Evolutionary conservation across 2,329 filamentous ascomycete genomes (phyloP).

Genomic region (Diaporthe nobilis): DNA sequence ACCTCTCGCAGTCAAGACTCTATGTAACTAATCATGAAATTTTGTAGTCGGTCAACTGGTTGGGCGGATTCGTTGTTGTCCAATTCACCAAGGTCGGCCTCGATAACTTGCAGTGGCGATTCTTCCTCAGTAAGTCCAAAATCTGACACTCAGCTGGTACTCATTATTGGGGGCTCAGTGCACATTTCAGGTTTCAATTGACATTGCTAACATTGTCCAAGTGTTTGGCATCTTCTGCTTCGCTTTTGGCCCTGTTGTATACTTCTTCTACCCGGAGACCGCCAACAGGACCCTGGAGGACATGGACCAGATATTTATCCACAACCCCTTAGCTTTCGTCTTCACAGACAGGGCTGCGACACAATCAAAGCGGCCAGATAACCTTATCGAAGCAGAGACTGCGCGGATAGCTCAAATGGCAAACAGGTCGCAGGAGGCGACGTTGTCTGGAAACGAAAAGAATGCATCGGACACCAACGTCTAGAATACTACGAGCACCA

Average conservation of each 20-base stretch:
- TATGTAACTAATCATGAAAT: background rate
- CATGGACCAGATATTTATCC: slow-evolving; percentile 60
- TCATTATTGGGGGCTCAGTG: background rate
- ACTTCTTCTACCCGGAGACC: slow-evolving; percentile 66
- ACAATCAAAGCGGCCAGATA: slow-evolving; percentile 53
- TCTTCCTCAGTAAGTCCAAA: slow-evolving; percentile 57
- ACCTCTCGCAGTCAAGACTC: no score
- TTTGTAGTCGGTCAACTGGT: slow-evolving; percentile 57
- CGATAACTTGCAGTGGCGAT: slow-evolving; percentile 57
- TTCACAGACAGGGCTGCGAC: slow-evolving; percentile 52
- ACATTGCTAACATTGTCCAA: background rate
- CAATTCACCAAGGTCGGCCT: slow-evolving; percentile 61
- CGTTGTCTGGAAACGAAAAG: slow-evolving; percentile 27
- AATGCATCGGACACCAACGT: background rate
- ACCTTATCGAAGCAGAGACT: slow-evolving; percentile 54
- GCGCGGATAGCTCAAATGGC: slow-evolving; percentile 45
- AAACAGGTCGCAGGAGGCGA: slow-evolving; percentile 24
- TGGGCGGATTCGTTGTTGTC: slow-evolving; percentile 58
- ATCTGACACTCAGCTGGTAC: background rate
- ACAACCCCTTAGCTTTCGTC: slow-evolving; percentile 50
- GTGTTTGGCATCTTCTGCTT: slow-evolving; percentile 50
- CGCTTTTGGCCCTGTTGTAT: slow-evolving; percentile 57
- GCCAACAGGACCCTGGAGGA: slow-evolving; percentile 62
- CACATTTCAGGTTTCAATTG: rapidly evolving
- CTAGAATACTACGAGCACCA: background rate